A percentile compares a stretch with the other conserved stretches of the same genome.
Conservation (phyloP, 2,329 filamentous ascomycete species). For the Trichophyton rubrum region DNA sequence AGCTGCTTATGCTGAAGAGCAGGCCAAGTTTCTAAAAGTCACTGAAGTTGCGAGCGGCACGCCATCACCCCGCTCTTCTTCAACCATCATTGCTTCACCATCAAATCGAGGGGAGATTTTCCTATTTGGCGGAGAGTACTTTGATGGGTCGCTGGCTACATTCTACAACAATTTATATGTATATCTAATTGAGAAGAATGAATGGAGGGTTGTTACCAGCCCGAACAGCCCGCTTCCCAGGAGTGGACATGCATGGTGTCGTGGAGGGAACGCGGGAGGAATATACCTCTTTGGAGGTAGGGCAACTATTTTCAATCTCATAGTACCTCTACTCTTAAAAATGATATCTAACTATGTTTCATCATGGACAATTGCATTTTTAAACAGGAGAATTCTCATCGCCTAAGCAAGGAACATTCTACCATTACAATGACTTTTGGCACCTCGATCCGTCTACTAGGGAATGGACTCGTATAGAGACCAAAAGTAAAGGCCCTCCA, state of each 20-base stretch:
- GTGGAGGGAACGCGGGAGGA: slow-evolving; percentile 70
- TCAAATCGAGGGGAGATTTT: slow-evolving; percentile 78
- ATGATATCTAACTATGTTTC: neutral
- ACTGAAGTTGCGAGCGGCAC: slow-evolving; percentile 65
- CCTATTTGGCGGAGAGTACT: slow-evolving; percentile 90
- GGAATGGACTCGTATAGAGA: slow-evolving; percentile 86
- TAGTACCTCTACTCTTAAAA: neutral
- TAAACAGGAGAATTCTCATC: slow-evolving; percentile 69
- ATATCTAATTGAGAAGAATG: slow-evolving; percentile 67
- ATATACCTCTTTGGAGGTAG: slow-evolving; percentile 78
- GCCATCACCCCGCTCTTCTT: slow-evolving; percentile 65
- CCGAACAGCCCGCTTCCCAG: slow-evolving; percentile 85
- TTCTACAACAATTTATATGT: slow-evolving; percentile 58
- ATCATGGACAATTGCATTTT: neutral
- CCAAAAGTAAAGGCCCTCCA: slow-evolving; percentile 58
- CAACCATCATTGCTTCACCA: slow-evolving; percentile 73
- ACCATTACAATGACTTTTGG: slow-evolving; percentile 99
- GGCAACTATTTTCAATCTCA: slow-evolving; percentile 5
- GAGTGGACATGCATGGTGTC: slow-evolving; percentile 88
- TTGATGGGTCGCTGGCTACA: slow-evolving; percentile 72
- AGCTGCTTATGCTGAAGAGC: slow-evolving; percentile 81
- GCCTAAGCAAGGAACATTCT: slow-evolving; percentile 95
- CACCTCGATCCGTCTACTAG: slow-evolving; percentile 66
- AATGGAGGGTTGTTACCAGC: slow-evolving; percentile 82
- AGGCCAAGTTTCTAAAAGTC: slow-evolving; percentile 87